A percentile compares a stretch with the other conserved stretches of the same genome.
phyloP scores from a whole-genome alignment of 352 stramenopile genomes.

The Peronospora destructor region DNA sequence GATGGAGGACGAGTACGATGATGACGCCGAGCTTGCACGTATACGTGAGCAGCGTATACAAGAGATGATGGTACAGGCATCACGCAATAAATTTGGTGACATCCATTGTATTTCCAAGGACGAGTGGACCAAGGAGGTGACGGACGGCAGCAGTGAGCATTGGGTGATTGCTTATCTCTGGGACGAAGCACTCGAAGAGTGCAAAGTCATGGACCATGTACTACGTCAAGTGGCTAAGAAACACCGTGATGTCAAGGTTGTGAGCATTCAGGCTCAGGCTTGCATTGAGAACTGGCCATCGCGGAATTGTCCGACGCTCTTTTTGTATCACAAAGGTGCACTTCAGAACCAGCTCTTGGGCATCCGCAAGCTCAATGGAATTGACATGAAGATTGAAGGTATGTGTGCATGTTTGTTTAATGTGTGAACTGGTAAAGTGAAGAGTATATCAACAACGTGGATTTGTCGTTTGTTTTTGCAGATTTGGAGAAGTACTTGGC shows the following conservation, averaged over 20 bases:
- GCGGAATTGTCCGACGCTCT: constrained; percentile 88
- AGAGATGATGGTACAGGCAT: constrained; percentile 80
- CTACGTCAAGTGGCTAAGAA: constrained; percentile 76
- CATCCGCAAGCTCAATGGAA: constrained; percentile 82
- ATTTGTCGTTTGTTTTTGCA: constrained; percentile 14
- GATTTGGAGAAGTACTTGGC: constrained; percentile 87
- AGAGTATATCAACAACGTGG: not conserved
- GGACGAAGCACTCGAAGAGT: constrained; percentile 83
- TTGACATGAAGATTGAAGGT: constrained; percentile 84
- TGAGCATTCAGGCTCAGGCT: constrained; percentile 87
- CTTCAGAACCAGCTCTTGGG: constrained; percentile 87
- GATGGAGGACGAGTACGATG: constrained; percentile 85
- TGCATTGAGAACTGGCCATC: constrained; percentile 91
- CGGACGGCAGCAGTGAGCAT: constrained; percentile 78
- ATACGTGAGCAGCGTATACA: constrained; percentile 83
- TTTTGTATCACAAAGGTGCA: constrained; percentile 88
- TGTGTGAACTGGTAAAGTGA: not conserved
- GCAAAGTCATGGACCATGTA: constrained; percentile 87
- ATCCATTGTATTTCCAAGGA: constrained; percentile 88
- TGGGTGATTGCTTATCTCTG: constrained; percentile 90
- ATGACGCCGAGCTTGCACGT: constrained; percentile 63
- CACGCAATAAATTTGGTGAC: constrained; percentile 84
- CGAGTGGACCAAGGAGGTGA: constrained; percentile 90
- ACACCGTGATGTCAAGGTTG: constrained; percentile 90
- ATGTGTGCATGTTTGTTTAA: not conserved